phyloP scores from a whole-genome alignment of 2,329 filamentous ascomycete species.

The Xylariaceae sp. region DNA sequence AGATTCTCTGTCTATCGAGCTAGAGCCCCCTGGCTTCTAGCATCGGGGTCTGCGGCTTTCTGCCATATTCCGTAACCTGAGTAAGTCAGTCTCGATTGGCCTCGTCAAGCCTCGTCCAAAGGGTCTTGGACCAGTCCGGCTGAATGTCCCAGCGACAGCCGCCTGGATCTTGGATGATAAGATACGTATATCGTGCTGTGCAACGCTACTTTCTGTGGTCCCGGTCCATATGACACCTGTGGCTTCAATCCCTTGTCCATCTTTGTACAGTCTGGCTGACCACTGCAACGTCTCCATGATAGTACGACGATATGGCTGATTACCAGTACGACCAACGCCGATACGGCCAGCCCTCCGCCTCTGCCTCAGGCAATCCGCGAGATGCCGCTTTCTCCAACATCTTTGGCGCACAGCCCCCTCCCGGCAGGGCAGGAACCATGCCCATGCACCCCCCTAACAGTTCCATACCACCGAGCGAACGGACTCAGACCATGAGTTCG shows the following conservation, averaged over 20 bases:
- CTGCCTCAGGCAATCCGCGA: constrained; percentile 63
- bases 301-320: constrained; percentile 50
- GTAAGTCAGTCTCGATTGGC: constrained; percentile 20
- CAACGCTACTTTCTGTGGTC: constrained; percentile 6
- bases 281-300: constrained; percentile 28
- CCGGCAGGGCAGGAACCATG: constrained; percentile 93
- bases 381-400: constrained; percentile 96
- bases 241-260: constrained; percentile 7
- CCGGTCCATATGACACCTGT: constrained; percentile 7
- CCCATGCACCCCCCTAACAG: constrained; percentile 62
- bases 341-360: constrained; percentile 45
- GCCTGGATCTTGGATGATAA: background rate
- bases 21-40: constrained; percentile 23
- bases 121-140: constrained; percentile 3
- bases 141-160: background rate
- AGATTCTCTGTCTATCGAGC: constrained; percentile 8
- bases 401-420: constrained; percentile 80
- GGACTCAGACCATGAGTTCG: constrained; percentile 76
- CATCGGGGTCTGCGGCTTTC: constrained; percentile 31
- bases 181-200: constrained; percentile 6
- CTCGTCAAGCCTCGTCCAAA: constrained; percentile 4
- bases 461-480: constrained; percentile 53
- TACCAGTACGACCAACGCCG: constrained; percentile 51
- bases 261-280: constrained; percentile 17
- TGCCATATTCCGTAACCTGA: no score